Base-by-base conservation (phyloP, 495 filamentous ascomycete species). In the Viridothelium virens region DNA sequence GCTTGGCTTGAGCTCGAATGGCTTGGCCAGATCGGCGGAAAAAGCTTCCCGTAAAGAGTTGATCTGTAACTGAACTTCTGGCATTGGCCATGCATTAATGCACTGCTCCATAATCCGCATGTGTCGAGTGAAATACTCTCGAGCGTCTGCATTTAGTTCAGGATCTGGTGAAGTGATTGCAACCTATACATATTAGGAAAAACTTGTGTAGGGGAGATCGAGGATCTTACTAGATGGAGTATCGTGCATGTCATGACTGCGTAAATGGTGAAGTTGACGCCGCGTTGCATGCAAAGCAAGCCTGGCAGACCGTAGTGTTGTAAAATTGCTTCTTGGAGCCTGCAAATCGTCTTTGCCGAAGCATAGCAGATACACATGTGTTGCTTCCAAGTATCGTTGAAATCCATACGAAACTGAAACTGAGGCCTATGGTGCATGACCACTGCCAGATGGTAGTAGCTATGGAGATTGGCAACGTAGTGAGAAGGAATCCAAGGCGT, bases 251-350 rank as follows among this genome's bases (percentile, higher is more conserved):
- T 96, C 46, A 98, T 80, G 37, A 96, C 83, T 50, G 86, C 86
- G 72, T 98, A 98, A 31, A 98, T 95, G 31, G 92, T 91, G 74
- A 96, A 97, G 78, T 91, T 96, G 71, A 97, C 91, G 44, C 94
- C 94, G 68, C 94, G 83, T 73, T 91, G 87, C 94, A 98, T 97
- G 80, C 88, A 95, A 66, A 92, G 82, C 1, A 97, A 80, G 1
- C 94, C 95, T 56, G 84, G 82, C 56, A 96, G 77, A 1, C 92
- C 91, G 74, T 88, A 96, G 1, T 84, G 81, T 63, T 87, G 80
- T 61, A 95, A 72, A 66, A 97, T 86, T 11, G 86, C 88, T 78
- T 97, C 94, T 73, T 96, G 91, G n/a, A 97, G 76, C 67, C 90
- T 85, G 78, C 94, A 96, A 34, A 98, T 84, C 68, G 82, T 85